Base-by-base conservation (phyloP, 768 basidiomycete genomes). In the Trametes villosa region DNA sequence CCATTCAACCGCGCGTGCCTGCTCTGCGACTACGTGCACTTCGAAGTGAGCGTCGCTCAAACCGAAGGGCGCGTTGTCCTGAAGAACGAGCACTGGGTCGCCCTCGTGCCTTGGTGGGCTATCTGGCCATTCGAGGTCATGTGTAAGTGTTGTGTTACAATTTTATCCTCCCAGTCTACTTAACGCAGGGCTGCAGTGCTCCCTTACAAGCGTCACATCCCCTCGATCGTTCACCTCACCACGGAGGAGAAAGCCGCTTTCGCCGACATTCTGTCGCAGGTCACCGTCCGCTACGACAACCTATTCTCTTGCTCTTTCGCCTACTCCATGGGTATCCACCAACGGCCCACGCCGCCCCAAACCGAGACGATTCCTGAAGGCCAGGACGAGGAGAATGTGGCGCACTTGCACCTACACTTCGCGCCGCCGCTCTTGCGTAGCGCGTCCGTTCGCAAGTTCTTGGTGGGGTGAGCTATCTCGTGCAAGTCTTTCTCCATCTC, bases 291-390 rank as follows among this genome's bases (percentile, higher is more conserved):
- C 52, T 92, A 91, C 65, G 91, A 91, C 68, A 91, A 89, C 67
- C 75, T 94, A 30, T 94, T 94, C 71, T 82, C 81, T 7, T 94
- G 91, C 71, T 89, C 92, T 0, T 97, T 96, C 74, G 89, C 92
- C 0, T 97, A 96, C 72, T 94, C 92, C 8, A 95, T 96, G 92
- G 95, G 95, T 34, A 83, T 96, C 47, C 95, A 96, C 70, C 95
- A 97, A 71, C 83, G 88, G 2, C 90, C 93, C 6, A 68, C 84
- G 2, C 84, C 88, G 9, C 72, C 75, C 7, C 59, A 63, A 22
- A 65, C 67, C 13, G 47, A 63, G n/a, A 53, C 65, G 34, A 57
- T 58, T 9, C 54, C 61, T 3, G 71, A 72, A 18, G 72, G 76
- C 11, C 75, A 77, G 12, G 79, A 83, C 38, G 77, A 78, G 9